phyloP scores from a whole-genome alignment of 2,329 filamentous ascomycete genomes.

The Didymella pomorum region DNA sequence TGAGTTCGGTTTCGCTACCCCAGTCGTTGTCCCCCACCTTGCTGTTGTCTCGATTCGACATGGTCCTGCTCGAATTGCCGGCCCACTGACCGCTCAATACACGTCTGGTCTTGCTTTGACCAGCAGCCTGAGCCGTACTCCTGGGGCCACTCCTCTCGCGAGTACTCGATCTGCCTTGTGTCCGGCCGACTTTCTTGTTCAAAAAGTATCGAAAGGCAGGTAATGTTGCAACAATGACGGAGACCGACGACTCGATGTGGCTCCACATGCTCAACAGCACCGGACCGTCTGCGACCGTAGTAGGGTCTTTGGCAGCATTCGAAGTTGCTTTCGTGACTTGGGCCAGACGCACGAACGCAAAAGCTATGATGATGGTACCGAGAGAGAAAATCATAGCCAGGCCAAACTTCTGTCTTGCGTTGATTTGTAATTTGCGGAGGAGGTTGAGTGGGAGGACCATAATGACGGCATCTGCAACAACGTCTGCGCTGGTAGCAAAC shows the following conservation, averaged over 20 bases:
- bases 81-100: background rate
- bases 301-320: background rate
- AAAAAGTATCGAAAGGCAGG: conserved; percentile 15
- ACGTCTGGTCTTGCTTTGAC: background rate
- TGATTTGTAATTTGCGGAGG: conserved; percentile 38
- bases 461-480: conserved; percentile 21
- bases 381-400: conserved; percentile 39
- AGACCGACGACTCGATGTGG: conserved; percentile 16
- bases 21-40: conserved; percentile 5
- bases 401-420: conserved; percentile 36
- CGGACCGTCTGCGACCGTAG: conserved; percentile 7
- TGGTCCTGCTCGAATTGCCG: background rate
- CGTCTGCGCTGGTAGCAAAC: conserved; percentile 13
- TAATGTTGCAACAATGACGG: conserved; percentile 16
- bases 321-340: conserved; percentile 6
- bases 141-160: background rate
- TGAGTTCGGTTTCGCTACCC: conserved; percentile 9
- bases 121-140: background rate
- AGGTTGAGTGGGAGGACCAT: conserved; percentile 43
- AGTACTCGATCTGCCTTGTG: background rate
- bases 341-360: background rate
- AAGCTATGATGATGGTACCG: background rate
- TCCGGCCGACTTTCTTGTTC: background rate
- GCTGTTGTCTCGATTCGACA: background rate
- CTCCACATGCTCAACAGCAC: conserved; percentile 18